Evolutionary conservation across 2,329 filamentous ascomycete genomes (phyloP).

Genomic region (Phyllosticta citrichinensis): DNA sequence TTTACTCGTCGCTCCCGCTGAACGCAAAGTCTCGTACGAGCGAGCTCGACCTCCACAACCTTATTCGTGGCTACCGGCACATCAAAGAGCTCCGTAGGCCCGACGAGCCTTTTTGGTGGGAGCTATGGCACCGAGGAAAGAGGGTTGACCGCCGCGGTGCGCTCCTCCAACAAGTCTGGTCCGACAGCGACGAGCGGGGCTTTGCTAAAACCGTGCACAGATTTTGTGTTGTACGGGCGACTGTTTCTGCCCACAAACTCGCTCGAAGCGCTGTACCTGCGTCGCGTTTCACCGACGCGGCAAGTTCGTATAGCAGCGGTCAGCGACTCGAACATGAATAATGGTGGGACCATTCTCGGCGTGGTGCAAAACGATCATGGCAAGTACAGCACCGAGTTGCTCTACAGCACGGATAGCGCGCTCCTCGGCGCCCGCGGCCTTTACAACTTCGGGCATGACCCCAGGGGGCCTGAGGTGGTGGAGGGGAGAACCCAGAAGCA

Average conservation of each 20-base stretch:
- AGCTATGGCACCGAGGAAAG: slow-evolving; percentile 43
- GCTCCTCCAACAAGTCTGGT: slow-evolving; percentile 10
- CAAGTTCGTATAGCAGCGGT: slow-evolving; percentile 75
- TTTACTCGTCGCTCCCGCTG: slow-evolving; percentile 82
- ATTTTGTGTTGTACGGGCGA: slow-evolving; percentile 63
- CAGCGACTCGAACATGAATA: slow-evolving; percentile 59
- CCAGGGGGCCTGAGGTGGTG: slow-evolving; percentile 24
- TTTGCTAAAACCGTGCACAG: slow-evolving; percentile 24
- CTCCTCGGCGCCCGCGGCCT: slow-evolving; percentile 78
- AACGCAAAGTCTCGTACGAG: slow-evolving; percentile 58
- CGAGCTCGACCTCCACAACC: slow-evolving; percentile 62
- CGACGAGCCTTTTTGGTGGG: slow-evolving; percentile 42
- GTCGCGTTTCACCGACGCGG: slow-evolving; percentile 64
- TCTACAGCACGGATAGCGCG: slow-evolving; percentile 87
- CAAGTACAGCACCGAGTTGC: slow-evolving; percentile 78
- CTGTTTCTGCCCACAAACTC: slow-evolving; percentile 76
- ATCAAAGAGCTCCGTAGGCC: slow-evolving; percentile 54
- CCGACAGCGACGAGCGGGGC: slow-evolving; percentile 2
- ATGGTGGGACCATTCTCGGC: slow-evolving; percentile 65
- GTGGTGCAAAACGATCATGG: slow-evolving; percentile 74
- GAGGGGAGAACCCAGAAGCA: slow-evolving; percentile 13
- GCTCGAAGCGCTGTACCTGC: slow-evolving; percentile 76
- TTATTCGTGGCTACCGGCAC: slow-evolving; percentile 75
- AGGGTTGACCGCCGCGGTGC: slow-evolving; percentile 40
- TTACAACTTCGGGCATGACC: slow-evolving; percentile 85